phyloP scores from a whole-genome alignment of 2,329 filamentous ascomycete genomes.

The Aulographum hederae region DNA sequence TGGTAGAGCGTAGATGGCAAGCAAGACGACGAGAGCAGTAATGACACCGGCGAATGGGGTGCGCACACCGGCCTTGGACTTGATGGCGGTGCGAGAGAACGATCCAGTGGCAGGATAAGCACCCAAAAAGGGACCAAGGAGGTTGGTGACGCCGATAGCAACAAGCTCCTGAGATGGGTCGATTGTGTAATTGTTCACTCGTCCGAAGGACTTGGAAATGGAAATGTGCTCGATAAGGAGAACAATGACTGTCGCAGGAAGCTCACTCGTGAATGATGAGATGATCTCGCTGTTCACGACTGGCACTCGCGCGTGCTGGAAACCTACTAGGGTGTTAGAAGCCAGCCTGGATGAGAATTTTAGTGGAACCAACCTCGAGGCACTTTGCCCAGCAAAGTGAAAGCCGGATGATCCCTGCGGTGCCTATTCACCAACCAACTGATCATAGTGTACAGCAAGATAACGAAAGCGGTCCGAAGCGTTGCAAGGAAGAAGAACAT shows the following conservation, averaged over 20 bases:
- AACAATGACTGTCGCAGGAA: conserved; percentile 84
- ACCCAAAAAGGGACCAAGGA: conserved; percentile 79
- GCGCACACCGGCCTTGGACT: conserved; percentile 87
- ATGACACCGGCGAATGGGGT: conserved; percentile 83
- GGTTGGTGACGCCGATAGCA: conserved; percentile 77
- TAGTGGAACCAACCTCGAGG: conserved; percentile 42
- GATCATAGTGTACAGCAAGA: conserved; percentile 79
- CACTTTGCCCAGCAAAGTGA: conserved; percentile 58
- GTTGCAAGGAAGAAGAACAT: conserved; percentile 82
- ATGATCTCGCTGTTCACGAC: conserved; percentile 48
- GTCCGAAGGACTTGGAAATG: conserved; percentile 90
- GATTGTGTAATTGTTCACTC: conserved; percentile 91
- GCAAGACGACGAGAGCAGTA: conserved; percentile 65
- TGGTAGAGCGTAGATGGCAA: conserved; percentile 78
- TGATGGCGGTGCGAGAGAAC: conserved; percentile 91
- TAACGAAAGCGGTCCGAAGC: conserved; percentile 76
- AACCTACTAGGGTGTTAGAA: conserved; percentile 32
- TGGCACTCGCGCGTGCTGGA: conserved; percentile 62
- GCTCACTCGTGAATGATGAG: conserved; percentile 45
- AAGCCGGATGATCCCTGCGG: conserved; percentile 39
- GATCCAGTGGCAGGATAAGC: conserved; percentile 88
- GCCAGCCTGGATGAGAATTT: background rate
- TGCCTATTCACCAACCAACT: conserved; percentile 69
- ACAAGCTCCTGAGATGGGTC: conserved; percentile 92
- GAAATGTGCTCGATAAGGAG: conserved; percentile 92